These are phyloP conservation scores for Sporothrix brunneoviolacea DNA, from an alignment of 2,329 filamentous ascomycete species.

Conservation along the genomic window DNA sequence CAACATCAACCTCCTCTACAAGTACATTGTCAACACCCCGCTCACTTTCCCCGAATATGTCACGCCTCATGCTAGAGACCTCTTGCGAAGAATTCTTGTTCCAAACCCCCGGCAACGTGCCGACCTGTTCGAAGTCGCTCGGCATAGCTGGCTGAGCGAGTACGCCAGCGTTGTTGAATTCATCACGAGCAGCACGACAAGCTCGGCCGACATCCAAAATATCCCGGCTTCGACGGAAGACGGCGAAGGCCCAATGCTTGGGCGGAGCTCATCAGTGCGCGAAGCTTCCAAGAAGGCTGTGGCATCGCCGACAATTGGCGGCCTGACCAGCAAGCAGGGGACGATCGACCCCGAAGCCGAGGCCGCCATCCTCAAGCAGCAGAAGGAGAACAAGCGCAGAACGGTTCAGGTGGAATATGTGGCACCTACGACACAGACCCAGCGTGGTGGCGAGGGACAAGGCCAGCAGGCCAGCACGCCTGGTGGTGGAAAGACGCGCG, in stretches of 20 bases:
- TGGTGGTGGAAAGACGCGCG: conserved; percentile 42
- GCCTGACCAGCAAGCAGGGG: conserved; percentile 65
- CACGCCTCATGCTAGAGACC: conserved; percentile 88
- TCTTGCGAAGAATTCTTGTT: conserved; percentile 86
- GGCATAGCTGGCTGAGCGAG: conserved; percentile 96
- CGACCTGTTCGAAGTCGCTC: conserved; percentile 92
- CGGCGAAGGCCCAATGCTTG: conserved; percentile 55
- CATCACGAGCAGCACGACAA: conserved; percentile 92
- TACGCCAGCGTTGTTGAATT: conserved; percentile 95
- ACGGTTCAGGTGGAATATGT: conserved; percentile 99
- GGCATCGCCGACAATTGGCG: conserved; percentile 46
- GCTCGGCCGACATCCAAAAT: conserved; percentile 75
- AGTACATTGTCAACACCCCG: conserved; percentile 96
- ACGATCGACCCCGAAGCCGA: conserved; percentile 64
- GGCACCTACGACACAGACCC: conserved; percentile 78
- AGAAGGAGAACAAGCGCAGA: conserved; percentile 82
- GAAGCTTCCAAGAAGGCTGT: conserved; percentile 68
- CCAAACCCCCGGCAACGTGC: conserved; percentile 92
- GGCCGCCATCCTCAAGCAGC: conserved; percentile 48
- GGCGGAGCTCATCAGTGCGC: conserved; percentile 86
- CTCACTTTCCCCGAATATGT: conserved; percentile 98
- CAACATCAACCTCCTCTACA: conserved; percentile 98
- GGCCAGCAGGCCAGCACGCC: conserved; percentile 18
- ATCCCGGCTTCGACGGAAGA: conserved; percentile 59
- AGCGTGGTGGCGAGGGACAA: conserved; percentile 55